These are phyloP conservation scores for Blastocystis sp. DNA, from an alignment of 352 stramenopile genomes.

Conservation along the genomic window DNA sequence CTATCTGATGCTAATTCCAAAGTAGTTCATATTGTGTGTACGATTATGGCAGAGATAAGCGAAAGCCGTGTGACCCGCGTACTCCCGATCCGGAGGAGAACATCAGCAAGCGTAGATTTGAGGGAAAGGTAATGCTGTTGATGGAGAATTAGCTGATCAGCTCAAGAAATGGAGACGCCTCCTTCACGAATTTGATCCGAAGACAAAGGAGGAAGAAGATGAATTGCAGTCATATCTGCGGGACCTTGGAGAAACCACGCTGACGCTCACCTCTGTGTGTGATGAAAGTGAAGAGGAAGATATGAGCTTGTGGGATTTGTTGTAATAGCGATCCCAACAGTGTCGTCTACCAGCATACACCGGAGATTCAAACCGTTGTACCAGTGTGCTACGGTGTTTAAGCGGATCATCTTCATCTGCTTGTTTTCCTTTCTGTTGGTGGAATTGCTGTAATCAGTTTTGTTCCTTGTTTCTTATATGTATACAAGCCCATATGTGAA, in stretches of 20 bases:
- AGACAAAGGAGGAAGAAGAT: slow-evolving; percentile 1
- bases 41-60: neutral
- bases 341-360: too few species aligned
- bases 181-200: slow-evolving; percentile 9
- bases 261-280: neutral
- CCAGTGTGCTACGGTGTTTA: too few species aligned
- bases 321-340: too few species aligned
- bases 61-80: neutral
- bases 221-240: neutral
- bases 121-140: neutral
- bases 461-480: too few species aligned
- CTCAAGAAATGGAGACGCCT: slow-evolving; percentile 13
- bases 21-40: neutral
- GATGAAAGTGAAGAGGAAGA: neutral
- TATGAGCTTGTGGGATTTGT: slow-evolving; percentile 34
- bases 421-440: too few species aligned
- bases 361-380: too few species aligned
- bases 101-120: slow-evolving; percentile 23
- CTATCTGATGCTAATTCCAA: slow-evolving; percentile 35
- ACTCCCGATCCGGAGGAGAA: slow-evolving; percentile 5
- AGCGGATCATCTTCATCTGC: too few species aligned
- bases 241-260: neutral
- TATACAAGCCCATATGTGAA: too few species aligned
- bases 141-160: neutral
- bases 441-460: too few species aligned